phyloP scores from a whole-genome alignment of 768 basidiomycete genomes.

The Trametes meyenii region DNA sequence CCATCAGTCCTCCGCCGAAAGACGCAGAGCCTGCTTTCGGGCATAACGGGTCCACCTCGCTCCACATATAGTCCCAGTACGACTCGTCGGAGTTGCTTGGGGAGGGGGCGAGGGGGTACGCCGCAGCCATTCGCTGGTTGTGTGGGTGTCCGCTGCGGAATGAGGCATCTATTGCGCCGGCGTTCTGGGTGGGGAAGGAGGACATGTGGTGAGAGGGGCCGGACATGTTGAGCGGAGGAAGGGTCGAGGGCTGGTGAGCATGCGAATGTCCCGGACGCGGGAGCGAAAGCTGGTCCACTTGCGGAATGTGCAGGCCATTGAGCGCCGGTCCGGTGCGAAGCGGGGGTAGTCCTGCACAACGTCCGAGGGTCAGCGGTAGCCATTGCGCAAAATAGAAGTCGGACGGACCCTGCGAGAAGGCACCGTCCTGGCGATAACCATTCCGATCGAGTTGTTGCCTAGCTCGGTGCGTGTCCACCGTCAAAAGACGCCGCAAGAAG shows the following conservation, averaged over 20 bases:
- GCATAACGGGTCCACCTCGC: constrained; percentile 9
- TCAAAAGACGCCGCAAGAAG: constrained; percentile 72
- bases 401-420: constrained; percentile 9
- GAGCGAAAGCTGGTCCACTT: not conserved
- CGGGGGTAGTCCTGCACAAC: constrained; percentile 10
- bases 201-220: constrained; percentile 1
- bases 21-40: not conserved
- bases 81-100: constrained; percentile 4
- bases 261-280: constrained; percentile 6
- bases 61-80: constrained; percentile 15
- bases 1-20: not conserved
- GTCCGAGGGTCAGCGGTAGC: not conserved
- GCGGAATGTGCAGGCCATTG: not conserved
- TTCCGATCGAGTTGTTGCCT: constrained; percentile 36
- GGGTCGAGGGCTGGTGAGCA: not conserved
- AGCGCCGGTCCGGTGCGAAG: not conserved
- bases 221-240: constrained; percentile 12
- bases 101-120: not conserved
- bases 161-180: constrained; percentile 1
- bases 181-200: not conserved
- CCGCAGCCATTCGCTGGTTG: not conserved
- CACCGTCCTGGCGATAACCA: constrained; percentile 5
- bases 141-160: not conserved
- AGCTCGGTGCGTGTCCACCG: constrained; percentile 60
- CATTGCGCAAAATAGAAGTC: not conserved